Conservation (phyloP, 768 basidiomycete species). For the Macrocybe gigantea region DNA sequence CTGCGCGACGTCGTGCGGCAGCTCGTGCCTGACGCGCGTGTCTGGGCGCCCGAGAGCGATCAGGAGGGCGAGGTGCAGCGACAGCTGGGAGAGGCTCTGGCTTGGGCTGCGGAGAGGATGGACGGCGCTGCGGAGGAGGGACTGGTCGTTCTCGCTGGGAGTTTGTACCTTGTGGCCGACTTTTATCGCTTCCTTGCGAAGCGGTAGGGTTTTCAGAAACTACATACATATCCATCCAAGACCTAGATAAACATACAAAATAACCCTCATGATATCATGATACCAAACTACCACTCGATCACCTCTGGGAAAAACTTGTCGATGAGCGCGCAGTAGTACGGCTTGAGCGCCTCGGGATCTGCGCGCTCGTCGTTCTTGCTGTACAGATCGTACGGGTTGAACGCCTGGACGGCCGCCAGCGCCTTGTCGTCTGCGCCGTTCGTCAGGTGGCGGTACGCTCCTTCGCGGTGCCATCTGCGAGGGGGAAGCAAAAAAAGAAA, state of each 20-base stretch:
- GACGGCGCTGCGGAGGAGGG: constrained; percentile 20
- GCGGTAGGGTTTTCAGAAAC: too few species aligned
- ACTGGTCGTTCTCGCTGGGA: constrained; percentile 80
- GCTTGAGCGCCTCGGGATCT: constrained; percentile 54
- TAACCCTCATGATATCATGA: too few species aligned
- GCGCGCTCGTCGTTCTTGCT: constrained; percentile 78
- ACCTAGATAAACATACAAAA: too few species aligned
- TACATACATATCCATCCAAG: too few species aligned
- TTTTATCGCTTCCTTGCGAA: constrained; percentile 57
- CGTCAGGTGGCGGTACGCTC: constrained; percentile 76
- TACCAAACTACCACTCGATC: constrained; percentile 76
- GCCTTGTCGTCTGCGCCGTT: constrained; percentile 61
- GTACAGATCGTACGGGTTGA: constrained; percentile 95
- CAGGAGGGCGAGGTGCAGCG: background rate
- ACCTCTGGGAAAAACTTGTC: constrained; percentile 79
- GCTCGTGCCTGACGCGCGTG: constrained; percentile 37
- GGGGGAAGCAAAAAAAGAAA: too few species aligned
- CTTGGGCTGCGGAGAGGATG: constrained; percentile 48
- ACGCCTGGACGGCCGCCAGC: constrained; percentile 75
- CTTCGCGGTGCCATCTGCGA: constrained; percentile 73
- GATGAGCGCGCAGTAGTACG: constrained; percentile 82
- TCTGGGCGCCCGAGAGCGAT: constrained; percentile 35
- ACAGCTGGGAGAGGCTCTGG: constrained; percentile 27
- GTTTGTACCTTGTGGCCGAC: constrained; percentile 92
- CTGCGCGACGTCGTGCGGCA: constrained; percentile 38